Base-by-base conservation (phyloP, 2,329 filamentous ascomycete species). In the Fonsecaea monophora region DNA sequence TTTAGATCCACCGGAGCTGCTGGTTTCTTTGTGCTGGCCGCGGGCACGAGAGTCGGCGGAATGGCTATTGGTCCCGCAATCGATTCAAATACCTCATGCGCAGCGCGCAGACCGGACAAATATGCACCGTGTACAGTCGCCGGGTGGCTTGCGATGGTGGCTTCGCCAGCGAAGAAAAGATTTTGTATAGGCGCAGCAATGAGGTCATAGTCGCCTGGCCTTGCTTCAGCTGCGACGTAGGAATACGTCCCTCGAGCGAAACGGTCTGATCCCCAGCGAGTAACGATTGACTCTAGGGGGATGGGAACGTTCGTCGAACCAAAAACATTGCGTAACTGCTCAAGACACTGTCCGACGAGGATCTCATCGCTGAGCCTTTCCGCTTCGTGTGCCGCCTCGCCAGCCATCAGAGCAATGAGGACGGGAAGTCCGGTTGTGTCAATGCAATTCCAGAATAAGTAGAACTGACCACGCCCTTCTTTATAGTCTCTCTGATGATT, bases 121-220 rank as follows among this genome's bases (percentile, higher is more conserved):
- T 98, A 99, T 8, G 95, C 96, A 5, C 95, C 95, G 73, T 99
- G 95, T 0, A 99, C 95, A 1, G 95, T 99, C 37, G 96, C 95
- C 12, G 96, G 95, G 76, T 99, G 94, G 0, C 93, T 97, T 55
- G 92, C 93, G 73, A 92, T 97, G 0, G 96, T 99, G 68, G 97
- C 95, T 79, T 99, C 95, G 56, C 95, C 95, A 15, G 94, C 95
- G 78, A 99, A 99, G 78, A 94, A 92, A 8, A 99, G 82, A 70
- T 96, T 96, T 37, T 92, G 94, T 37, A 97, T 84, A 0, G 91
- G 83, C 57, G 87, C 86, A 1, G 95, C 92, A 92, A 99, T 97
- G 37, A 88, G 83, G 76, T 98, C 92, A 78, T 99, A 99, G 77
- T 99, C 95, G 60, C 93, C 91, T 1, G 91, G 87, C 60, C 88